Evolutionary conservation across 352 stramenopile species (phyloP), one percentile per base, ranked within the genome.

Genomic region (Thraustochytrium sp.): DNA sequence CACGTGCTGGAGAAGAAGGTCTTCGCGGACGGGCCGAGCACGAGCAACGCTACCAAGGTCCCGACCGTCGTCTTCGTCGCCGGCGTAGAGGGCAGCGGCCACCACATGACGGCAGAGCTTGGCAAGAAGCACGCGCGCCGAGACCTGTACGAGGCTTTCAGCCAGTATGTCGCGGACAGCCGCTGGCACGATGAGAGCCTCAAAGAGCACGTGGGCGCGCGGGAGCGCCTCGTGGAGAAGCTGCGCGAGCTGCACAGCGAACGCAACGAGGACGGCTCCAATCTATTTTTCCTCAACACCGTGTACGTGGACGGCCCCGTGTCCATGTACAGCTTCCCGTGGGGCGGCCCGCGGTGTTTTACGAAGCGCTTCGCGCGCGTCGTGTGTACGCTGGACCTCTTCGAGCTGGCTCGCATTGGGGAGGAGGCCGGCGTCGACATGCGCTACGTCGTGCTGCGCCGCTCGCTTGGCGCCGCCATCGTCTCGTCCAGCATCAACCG

Each of bases 311-410:
- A 73, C 23, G 2, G 11, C 13, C 5, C 75, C 23, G 75, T 84
- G 16, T 84, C 85, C 31, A 84, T 84, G 75, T 84, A 84, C 61
- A 84, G 64, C 18, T 76, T 64, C 37, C 75, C 75, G 61, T 84
- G 75, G 75, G 75, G 75, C n/a, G 75, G 75, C 16, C 75, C 75
- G 38, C 55, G 75, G 36, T 84, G 75, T 29, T 46, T 84, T 34
- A n/a, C 65, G 55, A 84, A 84, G 36, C 85, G 84, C n/a, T 80
- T 83, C 29, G 75, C 75, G 34, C 40, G 75, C 23, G 63, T 77
- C 21, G 38, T 84, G 18, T 84, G 75, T 61, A 84, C 85, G 64
- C 85, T 61, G 5, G 75, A 84, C 75, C 37, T 84, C 16, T 84
- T 84, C 40, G 75, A 84, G 55, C 61, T 84, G 16, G 75, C 42